Conservation (phyloP, 345 rosid species). For the Eucalyptus viminalis region DNA sequence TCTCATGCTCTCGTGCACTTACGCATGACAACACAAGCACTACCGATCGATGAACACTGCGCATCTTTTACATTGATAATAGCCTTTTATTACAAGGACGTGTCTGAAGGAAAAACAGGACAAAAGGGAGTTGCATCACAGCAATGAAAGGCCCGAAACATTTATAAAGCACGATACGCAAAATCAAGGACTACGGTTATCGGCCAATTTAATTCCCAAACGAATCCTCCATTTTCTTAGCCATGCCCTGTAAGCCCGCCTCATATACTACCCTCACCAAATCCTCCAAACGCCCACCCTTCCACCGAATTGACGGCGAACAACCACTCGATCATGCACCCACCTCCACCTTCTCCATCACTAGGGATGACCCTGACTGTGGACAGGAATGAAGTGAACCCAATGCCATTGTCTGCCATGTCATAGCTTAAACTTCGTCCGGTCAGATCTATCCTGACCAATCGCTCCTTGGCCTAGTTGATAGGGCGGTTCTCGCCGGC, state of each 20-base stretch:
- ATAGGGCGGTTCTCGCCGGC: not conserved
- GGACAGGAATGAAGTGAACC: constrained; percentile 17
- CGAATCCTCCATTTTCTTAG: constrained; percentile 17
- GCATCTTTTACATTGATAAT: too few species aligned
- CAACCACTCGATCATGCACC: constrained; percentile 46
- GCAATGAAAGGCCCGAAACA: too few species aligned
- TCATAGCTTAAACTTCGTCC: constrained; percentile 22
- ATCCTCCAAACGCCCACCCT: constrained; percentile 29
- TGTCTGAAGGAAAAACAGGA: too few species aligned
- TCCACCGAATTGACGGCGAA: constrained; percentile 43
- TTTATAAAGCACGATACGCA: too few species aligned
- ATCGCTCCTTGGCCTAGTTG: constrained; percentile 43
- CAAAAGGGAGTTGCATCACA: too few species aligned
- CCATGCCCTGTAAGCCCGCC: constrained; percentile 10
- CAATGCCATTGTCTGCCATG: constrained; percentile 41
- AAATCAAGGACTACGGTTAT: too few species aligned
- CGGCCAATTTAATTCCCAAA: too few species aligned
- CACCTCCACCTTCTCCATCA: not conserved
- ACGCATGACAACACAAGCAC: too few species aligned
- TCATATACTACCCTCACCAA: constrained; percentile 21
- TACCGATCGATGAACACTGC: too few species aligned
- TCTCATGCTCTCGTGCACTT: too few species aligned
- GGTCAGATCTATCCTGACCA: constrained; percentile 23
- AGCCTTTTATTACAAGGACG: too few species aligned
- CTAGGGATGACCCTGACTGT: too few species aligned